Percentiles rank a stretch among this genome's conserved stretches.
phyloP scores from a whole-genome alignment of 1,284 basidiomycete genomes.

The Cutaneotrichosporon sp. region DNA sequence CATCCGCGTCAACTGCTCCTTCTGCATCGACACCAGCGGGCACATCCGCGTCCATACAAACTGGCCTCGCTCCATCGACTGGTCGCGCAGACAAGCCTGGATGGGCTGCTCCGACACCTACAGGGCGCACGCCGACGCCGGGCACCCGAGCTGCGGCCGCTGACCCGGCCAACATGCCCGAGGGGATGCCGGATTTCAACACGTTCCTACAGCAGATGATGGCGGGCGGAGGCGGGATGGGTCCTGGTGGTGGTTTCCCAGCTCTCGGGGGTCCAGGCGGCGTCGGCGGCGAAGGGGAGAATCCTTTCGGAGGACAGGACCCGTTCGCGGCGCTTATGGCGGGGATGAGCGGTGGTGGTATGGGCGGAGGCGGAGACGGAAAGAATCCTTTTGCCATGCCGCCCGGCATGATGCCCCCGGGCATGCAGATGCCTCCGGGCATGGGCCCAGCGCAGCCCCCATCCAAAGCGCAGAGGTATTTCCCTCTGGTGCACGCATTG shows the following conservation, averaged over 20 bases:
- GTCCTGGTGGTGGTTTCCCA: constrained; percentile 8
- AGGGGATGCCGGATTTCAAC: constrained; percentile 32
- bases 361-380: background rate
- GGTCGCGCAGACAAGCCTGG: constrained; percentile 1
- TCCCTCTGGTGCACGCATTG: constrained; percentile 42
- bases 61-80: background rate
- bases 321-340: constrained; percentile 10
- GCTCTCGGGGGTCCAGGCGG: background rate
- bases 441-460: constrained; percentile 9
- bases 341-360: background rate
- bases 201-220: constrained; percentile 24
- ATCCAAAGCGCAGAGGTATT: constrained; percentile 26
- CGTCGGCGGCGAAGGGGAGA: background rate
- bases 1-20: background rate
- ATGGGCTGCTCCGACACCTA: background rate
- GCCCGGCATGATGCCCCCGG: constrained; percentile 7
- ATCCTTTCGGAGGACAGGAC: constrained; percentile 10
- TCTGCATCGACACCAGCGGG: background rate
- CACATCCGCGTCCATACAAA: background rate
- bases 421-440: constrained; percentile 16
- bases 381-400: constrained; percentile 7
- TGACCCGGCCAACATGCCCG: constrained; percentile 16
- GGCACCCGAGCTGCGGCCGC: background rate
- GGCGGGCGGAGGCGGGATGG: constrained; percentile 12
- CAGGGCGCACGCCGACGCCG: background rate